Evolutionary conservation across 2,329 filamentous ascomycete genomes (phyloP), one percentile per base, ranked within the genome.

Genomic region (Leptosphaerulina australis): DNA sequence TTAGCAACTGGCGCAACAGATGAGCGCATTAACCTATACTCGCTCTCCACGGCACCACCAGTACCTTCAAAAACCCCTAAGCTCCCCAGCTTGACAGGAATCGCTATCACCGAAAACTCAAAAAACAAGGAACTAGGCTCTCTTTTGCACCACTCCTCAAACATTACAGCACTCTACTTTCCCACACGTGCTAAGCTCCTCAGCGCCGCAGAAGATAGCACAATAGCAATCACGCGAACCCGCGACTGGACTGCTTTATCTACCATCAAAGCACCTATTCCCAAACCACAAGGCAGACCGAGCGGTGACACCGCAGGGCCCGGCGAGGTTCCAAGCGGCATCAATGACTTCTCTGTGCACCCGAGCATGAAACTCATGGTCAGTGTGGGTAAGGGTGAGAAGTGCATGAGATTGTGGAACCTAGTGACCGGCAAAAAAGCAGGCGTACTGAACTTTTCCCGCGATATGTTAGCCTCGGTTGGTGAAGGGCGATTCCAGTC

Each of bases 311-410:
- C 93, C 14, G 91, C 91, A 6, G 86, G 88, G 2, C 83, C 87
- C 9, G 91, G 91, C 14, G 88, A 86, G 37, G 84, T 88, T 20
- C 92, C 92, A 0, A 84, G 87, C n/a, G 94, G 94, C 14, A 85
- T 97, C 60, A 97, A 96, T 71, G 90, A 92, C 71, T 96, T 99
- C 71, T 91, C 93, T 2, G 88, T 99, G 20, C 94, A 99, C 71
- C 93, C 94, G 0, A 95, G 90, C 71, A 90, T 96, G 83, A 97
- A 97, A 76, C 79, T 99, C 40, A 96, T 97, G 90, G 85, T 99
- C 53, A 95, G 85, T 62, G 91, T 97, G 7, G 88, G 90, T 60
- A 90, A 88, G 64, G 91, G 91, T 58, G 94, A 99, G 77, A 86
- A 85, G 58, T 91, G 87, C 67, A 95, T 99, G 89, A 81, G 94